Percentiles rank a stretch among this genome's conserved stretches.
phyloP scores from a whole-genome alignment of 2,329 filamentous ascomycete genomes.

The Hypomyces perniciosus region DNA sequence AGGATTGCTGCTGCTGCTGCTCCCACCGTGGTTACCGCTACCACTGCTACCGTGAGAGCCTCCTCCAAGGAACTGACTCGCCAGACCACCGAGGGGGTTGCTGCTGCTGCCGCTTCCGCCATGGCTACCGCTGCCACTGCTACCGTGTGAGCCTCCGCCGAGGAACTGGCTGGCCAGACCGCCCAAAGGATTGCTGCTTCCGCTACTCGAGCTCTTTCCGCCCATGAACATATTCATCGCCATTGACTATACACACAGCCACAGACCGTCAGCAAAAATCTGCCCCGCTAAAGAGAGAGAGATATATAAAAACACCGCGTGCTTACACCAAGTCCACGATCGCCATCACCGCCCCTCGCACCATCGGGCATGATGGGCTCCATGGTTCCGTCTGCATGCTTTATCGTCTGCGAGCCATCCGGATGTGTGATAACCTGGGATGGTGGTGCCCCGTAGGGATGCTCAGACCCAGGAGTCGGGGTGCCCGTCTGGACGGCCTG shows the following conservation, averaged over 20 bases:
- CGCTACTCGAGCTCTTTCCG: slow-evolving; percentile 32
- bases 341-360: slow-evolving; percentile 46
- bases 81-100: slow-evolving; percentile 40
- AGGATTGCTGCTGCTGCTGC: slow-evolving; percentile 32
- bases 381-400: slow-evolving; percentile 54
- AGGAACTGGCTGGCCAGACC: slow-evolving; percentile 44
- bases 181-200: slow-evolving; percentile 32
- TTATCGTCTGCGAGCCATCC: slow-evolving; percentile 56
- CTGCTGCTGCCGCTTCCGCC: slow-evolving; percentile 31
- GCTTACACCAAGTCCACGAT: slow-evolving; percentile 62
- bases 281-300: neutral
- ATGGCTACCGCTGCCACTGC: slow-evolving; percentile 23
- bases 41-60: slow-evolving; percentile 23
- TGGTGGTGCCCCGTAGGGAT: slow-evolving; percentile 57
- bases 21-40: slow-evolving; percentile 24
- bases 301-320: neutral
- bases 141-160: slow-evolving; percentile 26
- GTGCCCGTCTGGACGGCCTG: slow-evolving; percentile 56
- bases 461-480: slow-evolving; percentile 49
- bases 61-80: slow-evolving; percentile 41
- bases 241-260: slow-evolving; percentile 41
- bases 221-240: slow-evolving; percentile 55
- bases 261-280: slow-evolving; percentile 12
- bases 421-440: slow-evolving; percentile 55
- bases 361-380: slow-evolving; percentile 52